Base-by-base conservation (phyloP, 1,139 yeast genomes). In the Taphrina communis region DNA sequence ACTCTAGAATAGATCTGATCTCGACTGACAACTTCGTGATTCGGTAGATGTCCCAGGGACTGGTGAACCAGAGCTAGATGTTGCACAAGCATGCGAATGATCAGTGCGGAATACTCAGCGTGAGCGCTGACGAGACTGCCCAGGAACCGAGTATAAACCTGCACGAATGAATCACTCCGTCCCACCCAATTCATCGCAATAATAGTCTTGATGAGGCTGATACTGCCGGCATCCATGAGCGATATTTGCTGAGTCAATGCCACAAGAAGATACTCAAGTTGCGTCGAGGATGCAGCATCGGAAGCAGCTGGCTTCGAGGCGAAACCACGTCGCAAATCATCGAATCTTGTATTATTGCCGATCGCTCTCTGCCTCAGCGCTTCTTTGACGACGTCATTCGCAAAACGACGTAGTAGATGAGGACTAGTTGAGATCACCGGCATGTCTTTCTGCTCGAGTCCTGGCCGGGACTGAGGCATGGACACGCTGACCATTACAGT, bases 81-180 rank as follows among this genome's bases (percentile, higher is more conserved):
- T 55, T 62, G 72, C 11, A 66, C 68, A 17, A 70, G 59, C 72
- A 70, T 70, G 21, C 52, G 68, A 25, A 69, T 42, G 19, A 69
- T 65, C 50, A 69, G 35, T 1, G 70, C 72, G 17, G 67, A 39
- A 50, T 70, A 66, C 21, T 60, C 65, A 4, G 72, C 66, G 42
- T 70, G 72, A 5, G 72, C 72, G 51, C 69, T 66, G n/a, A 68
- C 66, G n/a, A 70, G 52, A 9, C 63, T 51, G 25, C 72, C 72
- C 36, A 70, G 56, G 38, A 70, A 70, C 11, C 65, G 59, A 21
- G 65, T 62, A 55, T 70, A 70, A 25, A 61, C 60, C 44, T 61
- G 59, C 59, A 70, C 72, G 53, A 70, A 70, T 11, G 42, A 38
- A 7, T 44, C 60, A 38, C 61, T 53, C 35, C 72, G 53, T 17